Evolutionary conservation across 805 yeast genomes (phyloP).

Genomic region (Ogataea methylovora): DNA sequence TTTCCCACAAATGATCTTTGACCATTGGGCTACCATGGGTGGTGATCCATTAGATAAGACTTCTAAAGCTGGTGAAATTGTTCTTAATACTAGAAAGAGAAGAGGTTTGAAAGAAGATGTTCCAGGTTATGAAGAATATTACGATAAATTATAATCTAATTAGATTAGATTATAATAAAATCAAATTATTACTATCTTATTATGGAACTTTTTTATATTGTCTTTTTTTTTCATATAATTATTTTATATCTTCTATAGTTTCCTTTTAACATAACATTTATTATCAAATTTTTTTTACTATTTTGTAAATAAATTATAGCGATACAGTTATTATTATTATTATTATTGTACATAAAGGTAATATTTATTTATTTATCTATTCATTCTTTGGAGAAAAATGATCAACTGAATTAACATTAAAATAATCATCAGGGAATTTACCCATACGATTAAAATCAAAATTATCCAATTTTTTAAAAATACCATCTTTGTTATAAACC

Average conservation of each 20-base stretch:
- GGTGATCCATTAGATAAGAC: constrained; percentile 92
- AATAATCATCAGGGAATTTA: too few relatives aligned
- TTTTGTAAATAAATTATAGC: too few relatives aligned
- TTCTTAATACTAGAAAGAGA: constrained; percentile 72
- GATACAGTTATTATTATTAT: too few relatives aligned
- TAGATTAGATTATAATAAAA: too few relatives aligned
- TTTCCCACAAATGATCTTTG: constrained; percentile 99
- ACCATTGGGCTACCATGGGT: constrained; percentile 89
- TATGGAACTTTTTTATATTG: constrained; percentile 3
- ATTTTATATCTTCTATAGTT: constrained; percentile 4
- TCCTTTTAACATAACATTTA: constrained; percentile 1
- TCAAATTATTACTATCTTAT: too few relatives aligned
- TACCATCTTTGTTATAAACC: too few relatives aligned
- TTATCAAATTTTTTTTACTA: too few relatives aligned
- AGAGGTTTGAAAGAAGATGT: constrained; percentile 95
- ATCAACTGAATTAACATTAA: too few relatives aligned
- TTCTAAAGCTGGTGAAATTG: constrained; percentile 56
- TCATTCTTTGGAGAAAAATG: too few relatives aligned
- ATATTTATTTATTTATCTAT: too few relatives aligned
- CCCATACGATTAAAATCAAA: too few relatives aligned
- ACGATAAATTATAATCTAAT: constrained; percentile 68
- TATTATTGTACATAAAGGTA: too few relatives aligned
- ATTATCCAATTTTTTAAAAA: constrained; percentile 2
- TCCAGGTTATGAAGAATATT: constrained; percentile 99
- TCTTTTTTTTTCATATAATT: constrained; percentile 1